These are phyloP conservation scores for Nothophytophthora sp. DNA, from an alignment of 352 stramenopile species.

Conservation along the genomic window DNA sequence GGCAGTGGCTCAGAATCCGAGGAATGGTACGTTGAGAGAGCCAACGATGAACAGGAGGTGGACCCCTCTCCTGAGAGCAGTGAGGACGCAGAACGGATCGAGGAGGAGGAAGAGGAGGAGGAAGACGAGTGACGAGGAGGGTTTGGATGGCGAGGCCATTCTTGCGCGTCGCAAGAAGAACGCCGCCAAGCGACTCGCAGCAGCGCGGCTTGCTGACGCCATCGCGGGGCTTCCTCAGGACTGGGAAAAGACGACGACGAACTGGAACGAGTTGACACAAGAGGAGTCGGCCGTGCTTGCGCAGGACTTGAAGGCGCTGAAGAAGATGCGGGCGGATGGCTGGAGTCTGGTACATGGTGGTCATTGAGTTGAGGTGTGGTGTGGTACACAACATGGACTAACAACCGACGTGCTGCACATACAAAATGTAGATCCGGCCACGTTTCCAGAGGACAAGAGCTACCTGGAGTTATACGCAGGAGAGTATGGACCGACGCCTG, in stretches of 20 bases:
- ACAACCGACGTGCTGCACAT: conserved; percentile 5
- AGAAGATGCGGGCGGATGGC: conserved; percentile 4
- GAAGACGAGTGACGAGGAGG: not conserved
- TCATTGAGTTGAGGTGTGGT: not conserved
- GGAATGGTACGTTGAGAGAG: not conserved
- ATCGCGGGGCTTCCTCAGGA: not conserved
- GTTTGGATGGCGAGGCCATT: not conserved
- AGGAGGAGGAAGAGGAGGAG: not conserved
- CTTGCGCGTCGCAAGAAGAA: not conserved
- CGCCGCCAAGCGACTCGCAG: not conserved
- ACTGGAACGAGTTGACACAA: not conserved
- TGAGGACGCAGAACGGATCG: not conserved
- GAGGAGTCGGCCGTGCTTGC: conserved; percentile 7
- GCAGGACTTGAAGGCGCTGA: not conserved
- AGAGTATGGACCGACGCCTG: not conserved
- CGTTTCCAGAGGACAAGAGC: not conserved
- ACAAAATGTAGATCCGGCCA: not conserved
- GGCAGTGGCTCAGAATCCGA: not conserved
- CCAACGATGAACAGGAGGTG: not conserved
- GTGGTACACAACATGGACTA: conserved; percentile 4
- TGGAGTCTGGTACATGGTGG: conserved; percentile 7
- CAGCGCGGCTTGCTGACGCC: not conserved
- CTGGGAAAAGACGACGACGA: not conserved
- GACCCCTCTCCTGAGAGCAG: too few relatives aligned
- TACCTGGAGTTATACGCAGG: not conserved